These are phyloP conservation scores for Fusarium sp. DNA, from an alignment of 2,329 filamentous ascomycete species.

Conservation along the genomic window DNA sequence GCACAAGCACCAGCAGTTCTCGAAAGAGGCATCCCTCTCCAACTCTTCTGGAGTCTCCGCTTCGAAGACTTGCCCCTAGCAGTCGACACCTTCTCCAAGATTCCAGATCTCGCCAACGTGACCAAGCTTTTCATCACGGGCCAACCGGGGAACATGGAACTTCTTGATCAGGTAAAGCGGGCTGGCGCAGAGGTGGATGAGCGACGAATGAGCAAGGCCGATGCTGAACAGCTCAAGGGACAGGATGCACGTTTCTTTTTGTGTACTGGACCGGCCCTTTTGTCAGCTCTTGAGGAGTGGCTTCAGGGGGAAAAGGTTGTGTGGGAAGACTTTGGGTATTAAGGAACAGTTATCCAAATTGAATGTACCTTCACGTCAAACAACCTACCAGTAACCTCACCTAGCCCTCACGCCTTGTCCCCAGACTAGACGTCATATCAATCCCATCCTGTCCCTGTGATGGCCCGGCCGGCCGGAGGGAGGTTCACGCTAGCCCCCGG, in stretches of 20 bases:
- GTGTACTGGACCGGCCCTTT: conserved; percentile 59
- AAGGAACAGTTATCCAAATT: not conserved
- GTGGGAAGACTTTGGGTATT: conserved; percentile 73
- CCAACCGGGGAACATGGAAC: conserved; percentile 46
- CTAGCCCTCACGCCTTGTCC: not conserved
- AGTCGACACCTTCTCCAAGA: conserved; percentile 65
- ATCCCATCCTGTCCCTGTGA: not conserved
- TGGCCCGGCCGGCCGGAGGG: conserved; percentile 21
- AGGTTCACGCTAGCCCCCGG: conserved; percentile 21
- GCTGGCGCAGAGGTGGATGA: conserved; percentile 50
- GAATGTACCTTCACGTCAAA: not conserved
- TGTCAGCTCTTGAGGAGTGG: conserved; percentile 61
- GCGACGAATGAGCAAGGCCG: conserved; percentile 54
- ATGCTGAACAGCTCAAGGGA: conserved; percentile 55
- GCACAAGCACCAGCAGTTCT: conserved; percentile 70
- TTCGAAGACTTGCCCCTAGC: conserved; percentile 72
- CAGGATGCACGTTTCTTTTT: conserved; percentile 62
- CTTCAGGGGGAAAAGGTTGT: conserved; percentile 64
- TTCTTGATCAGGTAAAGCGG: conserved; percentile 49
- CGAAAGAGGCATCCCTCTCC: conserved; percentile 53
- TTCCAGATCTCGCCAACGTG: conserved; percentile 61
- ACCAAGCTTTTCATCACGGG: conserved; percentile 76
- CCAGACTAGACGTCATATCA: not conserved
- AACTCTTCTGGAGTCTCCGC: conserved; percentile 76
- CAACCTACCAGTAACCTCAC: not conserved